Evolutionary conservation across 805 yeast genomes (phyloP).

Genomic region (Saturnispora dispora): DNA sequence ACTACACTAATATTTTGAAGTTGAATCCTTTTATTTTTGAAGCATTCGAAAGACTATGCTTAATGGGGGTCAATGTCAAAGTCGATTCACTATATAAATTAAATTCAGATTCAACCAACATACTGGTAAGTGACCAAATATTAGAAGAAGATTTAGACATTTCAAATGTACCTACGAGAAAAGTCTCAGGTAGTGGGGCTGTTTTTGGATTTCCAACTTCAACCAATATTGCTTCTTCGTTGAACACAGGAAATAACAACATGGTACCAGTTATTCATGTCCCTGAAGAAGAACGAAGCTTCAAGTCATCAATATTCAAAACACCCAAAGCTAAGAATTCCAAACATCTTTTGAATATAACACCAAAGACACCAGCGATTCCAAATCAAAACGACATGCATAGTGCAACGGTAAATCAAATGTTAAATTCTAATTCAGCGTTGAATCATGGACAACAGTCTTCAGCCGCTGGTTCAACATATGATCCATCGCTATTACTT

Average conservation of each 20-base stretch:
- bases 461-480: not conserved
- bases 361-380: constrained; percentile 8
- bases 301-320: constrained; percentile 11
- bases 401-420: not conserved
- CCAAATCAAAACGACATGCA: not conserved
- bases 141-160: constrained; percentile 31
- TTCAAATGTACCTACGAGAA: constrained; percentile 6
- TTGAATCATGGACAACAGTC: not conserved
- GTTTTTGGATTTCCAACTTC: constrained; percentile 5
- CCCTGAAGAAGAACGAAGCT: not conserved
- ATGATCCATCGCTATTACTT: constrained; percentile 1
- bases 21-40: constrained; percentile 80
- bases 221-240: not conserved
- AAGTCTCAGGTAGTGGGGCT: constrained; percentile 8
- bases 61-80: constrained; percentile 60
- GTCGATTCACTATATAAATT: constrained; percentile 44
- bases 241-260: not conserved
- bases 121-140: constrained; percentile 10
- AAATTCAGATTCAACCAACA: constrained; percentile 8
- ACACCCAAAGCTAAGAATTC: constrained; percentile 13
- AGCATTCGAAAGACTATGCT: constrained; percentile 68
- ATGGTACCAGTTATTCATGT: not conserved
- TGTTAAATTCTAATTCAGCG: not conserved
- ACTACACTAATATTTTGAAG: constrained; percentile 60
- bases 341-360: constrained; percentile 14